These are phyloP conservation scores for Cyberlindnera veronae DNA, from an alignment of 805 yeast genomes.

Conservation along the genomic window DNA sequence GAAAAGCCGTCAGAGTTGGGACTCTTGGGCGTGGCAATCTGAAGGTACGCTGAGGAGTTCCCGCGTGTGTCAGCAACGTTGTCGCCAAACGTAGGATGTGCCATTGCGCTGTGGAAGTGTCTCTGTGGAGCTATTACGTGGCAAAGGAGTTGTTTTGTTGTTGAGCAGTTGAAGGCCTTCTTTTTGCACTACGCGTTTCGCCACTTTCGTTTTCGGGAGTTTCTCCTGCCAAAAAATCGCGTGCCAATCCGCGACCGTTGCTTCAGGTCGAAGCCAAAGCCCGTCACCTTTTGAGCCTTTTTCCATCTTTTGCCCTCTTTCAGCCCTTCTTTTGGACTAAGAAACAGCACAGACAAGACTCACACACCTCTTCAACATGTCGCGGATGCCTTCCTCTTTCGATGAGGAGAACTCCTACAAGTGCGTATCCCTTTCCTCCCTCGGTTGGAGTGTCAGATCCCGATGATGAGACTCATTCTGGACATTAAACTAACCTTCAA, in stretches of 20 bases:
- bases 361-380: slow-evolving; percentile 24
- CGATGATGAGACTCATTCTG: background rate
- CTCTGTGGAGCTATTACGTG: no score
- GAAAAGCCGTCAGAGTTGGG: slow-evolving; percentile 36
- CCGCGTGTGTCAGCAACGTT: slow-evolving; percentile 8
- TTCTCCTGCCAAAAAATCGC: no score
- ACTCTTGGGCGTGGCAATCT: slow-evolving; percentile 42
- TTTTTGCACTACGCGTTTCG: no score
- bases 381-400: slow-evolving; percentile 34
- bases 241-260: no score
- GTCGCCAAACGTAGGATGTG: slow-evolving; percentile 11
- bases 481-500: background rate
- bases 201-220: no score
- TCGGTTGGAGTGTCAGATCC: background rate
- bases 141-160: no score
- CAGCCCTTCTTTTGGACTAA: no score
- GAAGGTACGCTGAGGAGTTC: slow-evolving; percentile 26
- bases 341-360: no score
- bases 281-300: no score
- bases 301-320: no score
- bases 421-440: slow-evolving; percentile 12
- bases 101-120: slow-evolving; percentile 2
- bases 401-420: slow-evolving; percentile 28
- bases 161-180: no score
- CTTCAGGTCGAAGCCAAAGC: no score